A percentile compares a stretch with the other conserved stretches of the same genome.
Conservation (phyloP, 768 basidiomycete species). For the Amanita molliuscula region DNA sequence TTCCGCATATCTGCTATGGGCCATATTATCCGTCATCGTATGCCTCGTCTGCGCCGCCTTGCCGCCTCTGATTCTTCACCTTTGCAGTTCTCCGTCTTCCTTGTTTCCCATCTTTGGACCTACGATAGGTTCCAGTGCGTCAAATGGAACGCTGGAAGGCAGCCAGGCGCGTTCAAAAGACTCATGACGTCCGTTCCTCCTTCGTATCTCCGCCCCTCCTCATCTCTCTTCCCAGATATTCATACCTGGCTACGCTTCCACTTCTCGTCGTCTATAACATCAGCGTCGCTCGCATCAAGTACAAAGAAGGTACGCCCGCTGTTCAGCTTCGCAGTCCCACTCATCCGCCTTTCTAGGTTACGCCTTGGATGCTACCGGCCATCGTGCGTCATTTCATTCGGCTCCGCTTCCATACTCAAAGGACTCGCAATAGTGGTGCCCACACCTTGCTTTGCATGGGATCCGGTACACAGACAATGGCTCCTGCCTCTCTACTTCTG, state of each 20-base stretch:
- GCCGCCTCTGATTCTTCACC: slow-evolving; percentile 4
- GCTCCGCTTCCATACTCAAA: neutral
- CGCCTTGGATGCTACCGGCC: neutral
- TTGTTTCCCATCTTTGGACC: slow-evolving; percentile 67
- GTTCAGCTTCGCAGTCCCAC: neutral
- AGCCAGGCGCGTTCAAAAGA: slow-evolving; percentile 79
- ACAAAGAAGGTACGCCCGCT: slow-evolving; percentile 48
- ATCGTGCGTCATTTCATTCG: neutral
- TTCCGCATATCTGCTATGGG: slow-evolving; percentile 69
- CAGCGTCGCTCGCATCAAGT: slow-evolving; percentile 56
- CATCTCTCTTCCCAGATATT: slow-evolving; percentile 39
- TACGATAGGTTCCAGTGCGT: slow-evolving; percentile 73
- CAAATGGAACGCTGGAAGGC: slow-evolving; percentile 63
- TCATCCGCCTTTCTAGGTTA: neutral
- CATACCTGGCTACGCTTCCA: slow-evolving; percentile 65
- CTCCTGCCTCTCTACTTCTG: slow-evolving; percentile 63
- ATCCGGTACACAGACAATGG: slow-evolving; percentile 32
- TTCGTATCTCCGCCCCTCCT: slow-evolving; percentile 6
- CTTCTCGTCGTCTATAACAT: slow-evolving; percentile 56
- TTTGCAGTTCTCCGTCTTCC: slow-evolving; percentile 55
- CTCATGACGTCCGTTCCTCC: slow-evolving; percentile 65
- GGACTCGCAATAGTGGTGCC: slow-evolving; percentile 36
- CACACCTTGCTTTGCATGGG: slow-evolving; percentile 45
- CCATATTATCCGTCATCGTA: slow-evolving; percentile 56
- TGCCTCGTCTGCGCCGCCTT: slow-evolving; percentile 20